Evolutionary conservation across 2,329 filamentous ascomycete genomes (phyloP), one percentile per base, ranked within the genome.

Genomic region (Penicillium sp.): DNA sequence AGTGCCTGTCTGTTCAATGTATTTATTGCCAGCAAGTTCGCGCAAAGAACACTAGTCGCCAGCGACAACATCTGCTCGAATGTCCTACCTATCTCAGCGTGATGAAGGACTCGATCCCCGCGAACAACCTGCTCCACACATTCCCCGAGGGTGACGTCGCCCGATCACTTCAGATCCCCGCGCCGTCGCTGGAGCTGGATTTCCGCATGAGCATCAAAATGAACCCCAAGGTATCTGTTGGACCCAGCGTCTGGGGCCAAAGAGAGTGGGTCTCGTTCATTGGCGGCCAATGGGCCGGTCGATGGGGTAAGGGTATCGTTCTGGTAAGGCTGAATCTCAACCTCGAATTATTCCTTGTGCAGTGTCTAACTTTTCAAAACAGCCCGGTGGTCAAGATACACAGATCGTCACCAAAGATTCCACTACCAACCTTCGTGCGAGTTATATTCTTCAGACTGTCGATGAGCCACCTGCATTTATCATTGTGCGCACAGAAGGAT

Each of bases 191-290:
- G 31, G 79, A 81, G 60, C 73, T 82, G 46, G 80, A 82, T 63
- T 82, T 82, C 70, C 78, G 80, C 50, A 81, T 82, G 73, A 80
- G 78, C 64, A 76, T 82, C 54, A 81, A 81, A 63, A 69, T 82
- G 65, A 82, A 82, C 61, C 80, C 80, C 3, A 78, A 78, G 57
- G 77, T 82, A 19, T 69, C 73, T 2, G 74, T 82, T 17, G 80
- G 80, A 4, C 69, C 70, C 21, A 75, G 75, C 37, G 71, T 81
- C 35, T 81, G 77, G 74, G 80, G 80, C n/a, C 74, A 80, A 54
- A 70, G 80, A 41, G 79, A 81, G 60, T 82, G 80, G 80, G 75
- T 82, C 45, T 79, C 77, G 37, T 81, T 80, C 61, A 70, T 80
- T 37, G 79, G 79, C 54, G 80, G 80, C 13, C 77, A 81, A 62